phyloP scores from a whole-genome alignment of 345 rosid species.

The Rhizophora mangle region DNA sequence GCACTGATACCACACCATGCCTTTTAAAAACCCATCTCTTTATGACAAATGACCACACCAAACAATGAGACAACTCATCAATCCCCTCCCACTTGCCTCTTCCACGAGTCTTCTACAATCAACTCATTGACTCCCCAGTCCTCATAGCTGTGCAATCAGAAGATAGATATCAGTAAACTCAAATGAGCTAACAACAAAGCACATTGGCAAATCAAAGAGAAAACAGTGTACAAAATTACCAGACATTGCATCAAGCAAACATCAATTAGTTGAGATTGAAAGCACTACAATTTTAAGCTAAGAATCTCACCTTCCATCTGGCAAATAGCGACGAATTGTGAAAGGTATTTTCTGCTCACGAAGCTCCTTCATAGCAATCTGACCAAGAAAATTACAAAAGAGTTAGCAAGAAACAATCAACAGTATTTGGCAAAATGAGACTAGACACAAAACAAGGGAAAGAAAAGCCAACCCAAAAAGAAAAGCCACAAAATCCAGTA shows the following conservation, averaged over 20 bases:
- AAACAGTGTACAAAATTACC: neutral
- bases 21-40: neutral
- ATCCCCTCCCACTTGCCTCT: slow-evolving; percentile 91
- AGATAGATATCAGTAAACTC: neutral
- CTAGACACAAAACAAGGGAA: no score
- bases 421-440: neutral
- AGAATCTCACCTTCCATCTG: slow-evolving; percentile 75
- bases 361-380: slow-evolving; percentile 95
- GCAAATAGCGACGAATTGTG: slow-evolving; percentile 72
- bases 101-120: slow-evolving; percentile 92
- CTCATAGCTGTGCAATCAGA: slow-evolving; percentile 45
- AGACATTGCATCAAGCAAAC: neutral
- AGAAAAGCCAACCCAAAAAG: no score
- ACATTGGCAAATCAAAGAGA: neutral
- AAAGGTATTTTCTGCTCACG: slow-evolving; percentile 84
- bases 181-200: neutral
- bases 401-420: neutral
- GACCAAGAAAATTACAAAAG: neutral
- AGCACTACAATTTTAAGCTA: neutral
- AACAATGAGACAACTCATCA: slow-evolving; percentile 21
- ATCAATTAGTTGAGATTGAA: neutral
- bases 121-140: slow-evolving; percentile 88
- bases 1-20: slow-evolving; percentile 40
- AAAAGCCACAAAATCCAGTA: no score
- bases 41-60: neutral